Base-by-base conservation (phyloP, 164 flowering plant genomes). In the Chimonanthus praecox region DNA sequence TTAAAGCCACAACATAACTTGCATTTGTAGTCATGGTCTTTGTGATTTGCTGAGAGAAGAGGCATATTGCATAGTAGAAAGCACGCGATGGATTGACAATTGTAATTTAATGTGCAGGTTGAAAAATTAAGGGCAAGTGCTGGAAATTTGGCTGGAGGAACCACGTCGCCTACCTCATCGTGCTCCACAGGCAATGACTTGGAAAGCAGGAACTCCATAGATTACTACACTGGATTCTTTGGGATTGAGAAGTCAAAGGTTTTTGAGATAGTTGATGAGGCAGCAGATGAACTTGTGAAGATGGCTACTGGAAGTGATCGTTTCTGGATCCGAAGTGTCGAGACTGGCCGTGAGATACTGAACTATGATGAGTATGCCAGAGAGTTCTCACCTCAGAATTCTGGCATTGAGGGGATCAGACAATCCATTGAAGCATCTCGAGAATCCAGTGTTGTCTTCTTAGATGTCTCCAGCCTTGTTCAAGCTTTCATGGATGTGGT, bases 401-500 rank as follows among this genome's bases (percentile, higher is more conserved):
- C 84, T 4, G 69, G 64, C 73, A 75, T 67, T 50, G 81, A 82
- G 0, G 86, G 85, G 71, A 54, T 54, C 9, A 54, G 16, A n/a
- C 84, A 85, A 77, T 88, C 91, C 58, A 85, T 96, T 69, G 99
- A 96, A 78, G 99, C 90, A 45, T 96, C 99, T 1, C 89, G 98
- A 80, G 99, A 96, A 60, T 80, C 85, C 2, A 90, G 91, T 0
- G 83, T 87, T 45, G 88, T 94, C 48, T 92, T 94, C 64, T 80
- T 91, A 15, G 99, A 96, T 68, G 85, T 88, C 45, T 88, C 94
- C 0, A 77, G 82, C 70, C 86, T 96, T 1, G 86, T 94, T 58
- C 94, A 88, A 68, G 80, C 90, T 69, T 94, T 96, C 87, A 84
- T 92, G 89, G 98, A 92, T 78, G 96, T 83, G 90, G 99, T 96